A percentile compares a stretch with the other conserved stretches of the same genome.
Evolutionary conservation across 2,329 filamentous ascomycete species (phyloP).

Genomic region (Thelonectria discophora): DNA sequence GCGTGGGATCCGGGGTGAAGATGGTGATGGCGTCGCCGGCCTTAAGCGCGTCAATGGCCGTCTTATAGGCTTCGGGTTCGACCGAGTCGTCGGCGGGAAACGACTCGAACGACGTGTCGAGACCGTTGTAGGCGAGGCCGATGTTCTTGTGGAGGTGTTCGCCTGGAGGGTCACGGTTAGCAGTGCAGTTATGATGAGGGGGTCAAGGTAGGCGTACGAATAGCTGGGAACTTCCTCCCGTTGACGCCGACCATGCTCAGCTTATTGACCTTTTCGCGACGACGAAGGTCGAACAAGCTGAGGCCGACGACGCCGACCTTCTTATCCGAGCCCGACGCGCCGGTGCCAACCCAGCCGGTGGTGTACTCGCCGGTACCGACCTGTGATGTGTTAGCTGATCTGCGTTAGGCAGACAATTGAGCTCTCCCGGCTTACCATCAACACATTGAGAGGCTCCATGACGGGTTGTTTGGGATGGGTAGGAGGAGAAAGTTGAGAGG

Average conservation of each 20-base stretch:
- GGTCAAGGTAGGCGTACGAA: slow-evolving; percentile 66
- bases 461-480: slow-evolving; percentile 28
- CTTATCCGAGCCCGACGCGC: slow-evolving; percentile 88
- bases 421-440: slow-evolving; percentile 65
- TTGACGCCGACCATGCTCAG: slow-evolving; percentile 91
- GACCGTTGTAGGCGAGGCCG: slow-evolving; percentile 83
- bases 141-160: slow-evolving; percentile 90
- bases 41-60: slow-evolving; percentile 83
- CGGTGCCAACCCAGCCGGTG: slow-evolving; percentile 88
- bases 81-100: slow-evolving; percentile 77
- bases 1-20: slow-evolving; percentile 93
- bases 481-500: slow-evolving; percentile 5
- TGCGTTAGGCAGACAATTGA: background rate
- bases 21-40: slow-evolving; percentile 92
- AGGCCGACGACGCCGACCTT: slow-evolving; percentile 94
- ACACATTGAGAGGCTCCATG: slow-evolving; percentile 71
- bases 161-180: slow-evolving; percentile 56
- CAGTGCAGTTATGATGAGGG: background rate
- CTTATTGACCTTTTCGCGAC: slow-evolving; percentile 86
- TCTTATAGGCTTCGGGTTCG: slow-evolving; percentile 86
- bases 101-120: slow-evolving; percentile 87
- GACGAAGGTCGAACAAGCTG: slow-evolving; percentile 86
- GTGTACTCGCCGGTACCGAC: slow-evolving; percentile 97
- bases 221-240: slow-evolving; percentile 89
- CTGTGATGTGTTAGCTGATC: slow-evolving; percentile 50